Conservation (phyloP, 108 stramenopile species). For the Epipyxis sp. region DNA sequence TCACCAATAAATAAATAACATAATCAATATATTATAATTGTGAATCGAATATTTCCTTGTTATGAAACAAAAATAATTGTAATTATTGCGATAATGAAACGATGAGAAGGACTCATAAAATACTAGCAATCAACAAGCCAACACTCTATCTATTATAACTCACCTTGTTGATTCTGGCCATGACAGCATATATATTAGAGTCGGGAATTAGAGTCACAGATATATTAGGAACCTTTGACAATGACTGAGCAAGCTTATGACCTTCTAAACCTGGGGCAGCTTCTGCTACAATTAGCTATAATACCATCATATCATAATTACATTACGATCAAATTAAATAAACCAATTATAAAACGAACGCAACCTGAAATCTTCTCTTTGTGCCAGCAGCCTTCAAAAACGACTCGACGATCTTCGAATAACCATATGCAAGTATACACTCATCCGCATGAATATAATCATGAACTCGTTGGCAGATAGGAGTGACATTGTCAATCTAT, state of each 20-base stretch:
- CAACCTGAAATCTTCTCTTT: slow-evolving; percentile 73
- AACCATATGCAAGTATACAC: slow-evolving; percentile 80
- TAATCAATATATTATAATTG: neutral
- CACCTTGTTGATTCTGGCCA: slow-evolving; percentile 89
- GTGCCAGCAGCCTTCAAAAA: slow-evolving; percentile 71
- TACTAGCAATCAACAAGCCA: no score
- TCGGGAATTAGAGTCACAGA: slow-evolving; percentile 71
- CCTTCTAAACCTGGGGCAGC: neutral
- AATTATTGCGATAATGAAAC: no score
- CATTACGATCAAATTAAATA: slow-evolving; percentile 70
- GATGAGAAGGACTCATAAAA: no score
- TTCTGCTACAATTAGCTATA: neutral
- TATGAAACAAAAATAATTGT: no score
- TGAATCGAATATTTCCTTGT: slow-evolving; percentile 6
- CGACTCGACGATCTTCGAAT: slow-evolving; percentile 72
- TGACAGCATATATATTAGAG: slow-evolving; percentile 66
- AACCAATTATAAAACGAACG: slow-evolving; percentile 87
- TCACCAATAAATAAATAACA: slow-evolving; percentile 26
- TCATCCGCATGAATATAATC: slow-evolving; percentile 92
- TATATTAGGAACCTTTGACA: slow-evolving; percentile 52
- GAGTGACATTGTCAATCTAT: neutral
- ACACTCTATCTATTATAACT: neutral
- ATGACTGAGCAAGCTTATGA: neutral
- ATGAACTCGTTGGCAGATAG: slow-evolving; percentile 43
- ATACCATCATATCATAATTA: slow-evolving; percentile 4